Base-by-base conservation (phyloP, 352 stramenopile genomes). In the Paralagenidium karlingii region DNA sequence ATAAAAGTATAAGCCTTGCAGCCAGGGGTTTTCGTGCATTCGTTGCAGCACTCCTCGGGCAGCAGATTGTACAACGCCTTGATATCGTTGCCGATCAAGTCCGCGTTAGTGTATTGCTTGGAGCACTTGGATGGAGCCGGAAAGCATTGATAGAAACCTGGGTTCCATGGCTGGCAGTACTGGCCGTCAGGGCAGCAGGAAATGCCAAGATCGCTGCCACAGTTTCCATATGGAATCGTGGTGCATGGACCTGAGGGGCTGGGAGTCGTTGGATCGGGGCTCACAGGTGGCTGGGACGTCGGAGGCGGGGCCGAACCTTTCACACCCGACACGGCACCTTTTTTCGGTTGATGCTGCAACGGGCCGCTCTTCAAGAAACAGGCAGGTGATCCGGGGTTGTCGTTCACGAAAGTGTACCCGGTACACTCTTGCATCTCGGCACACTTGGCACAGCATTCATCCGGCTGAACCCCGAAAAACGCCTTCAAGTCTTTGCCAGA, bases 341-440 rank as follows among this genome's bases (percentile, higher is more conserved):
- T 60, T 20, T 68, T 60, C 24, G 53, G 49, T 26, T 47, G 54
- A 13, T 44, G 44, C 20, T 43, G 29, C 16, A 42, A 43, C 46
- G 58, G 54, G 7, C 47, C 51, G n/a, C 29, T 54, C 37, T 79
- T 76, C 26, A 79, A 50, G 48, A 71, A 79, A 42, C 66, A 79
- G 13, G 51, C 52, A 0, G 60, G 54, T 43, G 59, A 60, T 1
- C 36, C 34, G 0, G 51, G 48, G 9, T 60, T 53, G 19, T 56
- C 27, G n/a, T 75, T 75, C 22, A 82, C 34, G 30, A 75, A 78
- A 21, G 66, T 71, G 58, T 77, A 80, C 10, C 54, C 65, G 34
- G 58, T 53, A 34, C 66, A 76, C 1, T 52, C 55, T 3, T 22
- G 45, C 13, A 52, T 76, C 13, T 47, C 32, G 33, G 62, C 43